These are phyloP conservation scores for Wickerhamomyces xylosicus DNA, from an alignment of 805 yeast genomes.

Conservation along the genomic window DNA sequence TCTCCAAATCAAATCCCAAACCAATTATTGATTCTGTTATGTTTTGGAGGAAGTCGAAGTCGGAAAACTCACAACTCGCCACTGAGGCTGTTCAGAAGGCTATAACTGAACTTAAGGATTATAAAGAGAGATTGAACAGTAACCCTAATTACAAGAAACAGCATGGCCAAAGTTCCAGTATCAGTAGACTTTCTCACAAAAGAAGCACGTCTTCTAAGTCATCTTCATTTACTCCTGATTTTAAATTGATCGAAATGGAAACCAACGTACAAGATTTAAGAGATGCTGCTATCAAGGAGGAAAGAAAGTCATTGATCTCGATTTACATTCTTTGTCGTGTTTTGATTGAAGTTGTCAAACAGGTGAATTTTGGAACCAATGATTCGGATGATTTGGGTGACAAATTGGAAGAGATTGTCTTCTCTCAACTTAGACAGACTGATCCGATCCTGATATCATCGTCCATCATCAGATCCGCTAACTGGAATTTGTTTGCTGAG, in stretches of 20 bases:
- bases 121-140: slow-evolving; percentile 14
- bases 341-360: slow-evolving; percentile 83
- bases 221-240: slow-evolving; percentile 36
- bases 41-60: slow-evolving; percentile 95
- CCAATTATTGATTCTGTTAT: slow-evolving; percentile 95
- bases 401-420: slow-evolving; percentile 86
- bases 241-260: slow-evolving; percentile 38
- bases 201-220: slow-evolving; percentile 41
- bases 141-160: slow-evolving; percentile 14
- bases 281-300: slow-evolving; percentile 72
- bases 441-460: slow-evolving; percentile 65
- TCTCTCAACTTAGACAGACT: slow-evolving; percentile 77
- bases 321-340: slow-evolving; percentile 88
- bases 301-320: slow-evolving; percentile 75
- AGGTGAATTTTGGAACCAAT: slow-evolving; percentile 60
- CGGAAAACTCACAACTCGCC: slow-evolving; percentile 69
- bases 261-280: slow-evolving; percentile 33
- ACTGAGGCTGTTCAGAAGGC: slow-evolving; percentile 40
- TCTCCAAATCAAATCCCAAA: slow-evolving; percentile 82
- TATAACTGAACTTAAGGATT: slow-evolving; percentile 20
- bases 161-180: slow-evolving; percentile 22
- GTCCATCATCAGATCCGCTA: slow-evolving; percentile 73
- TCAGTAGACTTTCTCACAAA: slow-evolving; percentile 30
- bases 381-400: slow-evolving; percentile 73
- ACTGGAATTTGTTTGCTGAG: slow-evolving; percentile 89